Evolutionary conservation across 768 basidiomycete genomes (phyloP), one percentile per base, ranked within the genome.

Genomic region (Pleurotus citrinopileatus): DNA sequence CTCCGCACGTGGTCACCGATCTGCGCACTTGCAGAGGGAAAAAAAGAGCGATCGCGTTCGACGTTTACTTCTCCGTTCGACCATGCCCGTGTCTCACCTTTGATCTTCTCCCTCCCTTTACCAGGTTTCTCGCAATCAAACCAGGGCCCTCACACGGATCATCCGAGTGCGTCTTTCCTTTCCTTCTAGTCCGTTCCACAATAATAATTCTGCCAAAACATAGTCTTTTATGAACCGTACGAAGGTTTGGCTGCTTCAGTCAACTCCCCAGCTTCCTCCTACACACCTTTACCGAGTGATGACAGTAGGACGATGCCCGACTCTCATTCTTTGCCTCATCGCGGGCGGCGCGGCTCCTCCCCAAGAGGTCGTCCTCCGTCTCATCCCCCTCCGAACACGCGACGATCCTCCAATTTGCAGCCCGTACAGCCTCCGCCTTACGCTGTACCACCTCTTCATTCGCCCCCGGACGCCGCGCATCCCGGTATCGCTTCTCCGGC

Each of bases 401-500:
- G 56, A 37, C 34, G 55, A 3, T 50, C 50, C 2, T 54, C 60
- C 28, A 59, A 59, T 47, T 45, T 61, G n/a, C n/a, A n/a, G n/a
- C n/a, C n/a, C 27, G 13, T 57, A 25, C 32, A 60, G 0, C 42
- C 61, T 34, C 44, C 56, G 29, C 34, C 29, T 25, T 50, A 52
- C 22, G 40, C 32, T 25, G 40, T 52, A 40, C 42, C 43, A 20
- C 9, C 52, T 4, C 32, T 44, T 28, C 58, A 64, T 29, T 38
- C 61, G 17, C 43, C 67, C 65, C 53, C 63, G 61, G 53, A 59
- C 59, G 36, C 55, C 65, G 1, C 17, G 62, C 32, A 55, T 59
- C 54, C 69, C 17, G 17, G 65, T 54, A 69, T 71, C 52, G 37
- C 68, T 6, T 51, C 67, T 7, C 52, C 67, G 9, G 46, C 60